Evolutionary conservation across 192 early-diverging fungal genomes (phyloP).

Genomic region (Irineochytrium annulatum): DNA sequence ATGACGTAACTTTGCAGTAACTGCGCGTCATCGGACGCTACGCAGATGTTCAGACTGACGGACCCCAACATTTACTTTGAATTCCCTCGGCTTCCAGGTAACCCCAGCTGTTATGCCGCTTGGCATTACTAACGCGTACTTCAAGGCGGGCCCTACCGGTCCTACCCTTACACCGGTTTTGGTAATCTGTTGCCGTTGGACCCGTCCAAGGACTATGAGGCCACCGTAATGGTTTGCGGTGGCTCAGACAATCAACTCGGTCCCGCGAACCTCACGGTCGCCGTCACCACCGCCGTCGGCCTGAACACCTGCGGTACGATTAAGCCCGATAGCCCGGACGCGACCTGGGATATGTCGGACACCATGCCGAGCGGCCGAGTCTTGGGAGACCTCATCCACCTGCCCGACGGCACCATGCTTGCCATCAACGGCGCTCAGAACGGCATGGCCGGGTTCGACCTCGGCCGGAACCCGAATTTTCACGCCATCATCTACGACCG

Average conservation of each 20-base stretch:
- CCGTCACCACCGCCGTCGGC: conserved; percentile 6
- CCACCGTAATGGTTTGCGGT: conserved; percentile 58
- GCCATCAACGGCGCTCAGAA: conserved; percentile 52
- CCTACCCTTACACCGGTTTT: conserved; percentile 55
- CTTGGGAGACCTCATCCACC: conserved; percentile 22
- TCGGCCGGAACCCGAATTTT: conserved; percentile 38
- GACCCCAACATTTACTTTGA: too few relatives aligned
- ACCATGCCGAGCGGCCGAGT: conserved; percentile 23
- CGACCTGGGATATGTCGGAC: conserved; percentile 18
- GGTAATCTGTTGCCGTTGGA: conserved; percentile 52
- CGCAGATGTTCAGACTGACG: too few relatives aligned
- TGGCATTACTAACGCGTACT: too few relatives aligned
- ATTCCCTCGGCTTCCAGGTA: conserved; percentile 23
- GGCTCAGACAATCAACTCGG: conserved; percentile 22
- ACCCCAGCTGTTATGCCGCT: too few relatives aligned
- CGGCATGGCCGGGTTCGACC: conserved; percentile 2
- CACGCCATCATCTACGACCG: conserved; percentile 54
- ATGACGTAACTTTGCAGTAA: too few relatives aligned
- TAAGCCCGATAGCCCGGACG: conserved; percentile 10
- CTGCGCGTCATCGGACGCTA: too few relatives aligned
- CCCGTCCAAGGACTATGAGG: conserved; percentile 50
- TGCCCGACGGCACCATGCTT: conserved; percentile 50
- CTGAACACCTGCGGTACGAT: conserved; percentile 12
- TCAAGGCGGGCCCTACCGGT: conserved; percentile 12
- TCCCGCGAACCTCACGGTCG: neutral